Evolutionary conservation across 495 filamentous ascomycete species (phyloP).

Genomic region (Daldinia loculata): DNA sequence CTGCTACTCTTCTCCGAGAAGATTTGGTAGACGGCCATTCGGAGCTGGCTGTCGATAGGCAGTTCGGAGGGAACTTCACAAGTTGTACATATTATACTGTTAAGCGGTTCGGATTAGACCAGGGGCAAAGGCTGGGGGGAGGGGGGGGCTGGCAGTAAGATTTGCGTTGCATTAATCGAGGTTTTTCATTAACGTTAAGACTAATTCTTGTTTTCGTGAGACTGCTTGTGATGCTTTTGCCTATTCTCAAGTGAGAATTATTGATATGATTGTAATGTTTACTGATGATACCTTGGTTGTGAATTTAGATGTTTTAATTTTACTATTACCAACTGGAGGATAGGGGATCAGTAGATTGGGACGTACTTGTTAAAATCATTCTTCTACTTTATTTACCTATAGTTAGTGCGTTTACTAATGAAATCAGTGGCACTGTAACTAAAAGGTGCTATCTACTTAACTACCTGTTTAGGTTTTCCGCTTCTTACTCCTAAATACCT

Average conservation of each 20-base stretch:
- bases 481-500: not conserved
- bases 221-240: not conserved
- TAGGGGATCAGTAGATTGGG: not conserved
- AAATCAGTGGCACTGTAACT: not conserved
- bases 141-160: constrained; percentile 27
- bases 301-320: not conserved
- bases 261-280: not conserved
- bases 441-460: not conserved
- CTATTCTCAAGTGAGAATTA: not conserved
- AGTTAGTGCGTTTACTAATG: not conserved
- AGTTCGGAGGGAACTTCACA: constrained; percentile 8
- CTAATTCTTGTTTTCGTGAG: not conserved
- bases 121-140: constrained; percentile 9
- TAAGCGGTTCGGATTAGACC: constrained; percentile 27
- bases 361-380: not conserved
- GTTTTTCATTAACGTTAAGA: constrained; percentile 8
- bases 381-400: not conserved
- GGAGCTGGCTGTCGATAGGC: constrained; percentile 5
- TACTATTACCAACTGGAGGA: not conserved
- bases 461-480: not conserved
- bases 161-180: constrained; percentile 38
- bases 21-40: constrained; percentile 4
- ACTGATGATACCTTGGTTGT: not conserved
- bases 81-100: constrained; percentile 38
- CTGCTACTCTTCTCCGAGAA: constrained; percentile 11